Evolutionary conservation across 148 eudicot genomes (phyloP).

Genomic region (Rhododendron molle): DNA sequence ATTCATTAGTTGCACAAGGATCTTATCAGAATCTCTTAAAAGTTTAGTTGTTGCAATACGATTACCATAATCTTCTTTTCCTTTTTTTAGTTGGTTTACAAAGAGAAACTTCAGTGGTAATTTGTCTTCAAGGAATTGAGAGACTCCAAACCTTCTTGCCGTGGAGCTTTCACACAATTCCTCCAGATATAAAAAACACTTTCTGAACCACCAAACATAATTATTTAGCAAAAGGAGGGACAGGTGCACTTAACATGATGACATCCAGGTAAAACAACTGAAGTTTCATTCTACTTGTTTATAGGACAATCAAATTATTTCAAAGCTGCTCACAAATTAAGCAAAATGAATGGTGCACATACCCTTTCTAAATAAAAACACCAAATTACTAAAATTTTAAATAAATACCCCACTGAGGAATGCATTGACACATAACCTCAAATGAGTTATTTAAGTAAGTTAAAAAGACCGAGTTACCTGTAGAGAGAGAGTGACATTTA

Average conservation of each 20-base stretch:
- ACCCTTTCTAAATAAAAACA: background rate
- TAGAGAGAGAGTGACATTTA: conserved; percentile 76
- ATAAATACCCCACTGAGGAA: background rate
- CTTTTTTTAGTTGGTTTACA: background rate
- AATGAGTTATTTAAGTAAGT: conserved; percentile 3
- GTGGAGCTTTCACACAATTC: background rate
- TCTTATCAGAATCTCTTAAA: background rate
- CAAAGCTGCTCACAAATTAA: background rate
- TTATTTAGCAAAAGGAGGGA: background rate
- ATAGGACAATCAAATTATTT: background rate
- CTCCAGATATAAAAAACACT: background rate
- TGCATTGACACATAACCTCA: background rate
- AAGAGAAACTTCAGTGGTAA: background rate
- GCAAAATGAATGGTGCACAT: background rate
- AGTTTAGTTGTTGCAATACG: background rate
- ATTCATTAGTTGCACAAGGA: background rate
- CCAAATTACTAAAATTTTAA: background rate
- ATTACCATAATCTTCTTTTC: background rate
- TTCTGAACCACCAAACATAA: background rate
- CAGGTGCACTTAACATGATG: background rate
- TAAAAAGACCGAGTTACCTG: conserved; percentile 48
- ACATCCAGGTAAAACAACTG: background rate
- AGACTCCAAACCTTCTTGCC: background rate
- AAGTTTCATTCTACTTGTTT: background rate
- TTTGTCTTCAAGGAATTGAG: background rate